A percentile compares a stretch with the other conserved stretches of the same genome.
These are phyloP conservation scores for Davidsoniella virescens DNA, from an alignment of 2,329 filamentous ascomycete genomes.

Conservation along the genomic window DNA sequence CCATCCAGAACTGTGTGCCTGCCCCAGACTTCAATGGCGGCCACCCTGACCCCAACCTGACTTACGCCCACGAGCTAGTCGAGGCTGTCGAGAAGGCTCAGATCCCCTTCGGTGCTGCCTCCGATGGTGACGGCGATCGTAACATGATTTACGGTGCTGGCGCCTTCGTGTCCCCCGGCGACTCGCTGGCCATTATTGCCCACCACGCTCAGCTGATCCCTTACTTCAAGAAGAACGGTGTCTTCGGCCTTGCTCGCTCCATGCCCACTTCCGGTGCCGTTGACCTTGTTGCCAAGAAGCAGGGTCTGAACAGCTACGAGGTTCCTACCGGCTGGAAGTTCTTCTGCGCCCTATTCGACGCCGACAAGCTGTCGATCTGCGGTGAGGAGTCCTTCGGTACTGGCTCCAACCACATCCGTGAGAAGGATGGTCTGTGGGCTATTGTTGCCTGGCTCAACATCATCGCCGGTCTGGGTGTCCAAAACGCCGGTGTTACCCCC, in stretches of 20 bases:
- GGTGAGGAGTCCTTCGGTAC: slow-evolving; percentile 98
- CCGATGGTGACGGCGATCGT: slow-evolving; percentile 91
- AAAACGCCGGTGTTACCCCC: slow-evolving; percentile 62
- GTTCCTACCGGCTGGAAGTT: slow-evolving; percentile 99
- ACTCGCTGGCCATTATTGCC: slow-evolving; percentile 94
- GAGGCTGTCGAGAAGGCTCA: slow-evolving; percentile 80
- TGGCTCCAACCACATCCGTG: slow-evolving; percentile 94
- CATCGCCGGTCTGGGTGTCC: slow-evolving; percentile 79
- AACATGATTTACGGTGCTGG: slow-evolving; percentile 99
- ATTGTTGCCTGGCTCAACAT: slow-evolving; percentile 98
- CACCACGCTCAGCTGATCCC: slow-evolving; percentile 93
- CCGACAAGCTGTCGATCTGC: slow-evolving; percentile 92
- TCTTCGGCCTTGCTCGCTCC: slow-evolving; percentile 85
- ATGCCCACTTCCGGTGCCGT: slow-evolving; percentile 97
- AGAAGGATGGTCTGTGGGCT: slow-evolving; percentile 98
- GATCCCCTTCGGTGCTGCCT: slow-evolving; percentile 91
- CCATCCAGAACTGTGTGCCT: slow-evolving; percentile 80
- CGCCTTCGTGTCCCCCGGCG: slow-evolving; percentile 88
- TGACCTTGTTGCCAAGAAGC: slow-evolving; percentile 88
- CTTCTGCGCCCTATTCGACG: slow-evolving; percentile 91
- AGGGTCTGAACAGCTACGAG: slow-evolving; percentile 83
- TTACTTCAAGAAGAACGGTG: slow-evolving; percentile 95
- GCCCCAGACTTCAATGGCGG: slow-evolving; percentile 92
- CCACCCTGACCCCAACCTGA: slow-evolving; percentile 94
- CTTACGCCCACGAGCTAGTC: slow-evolving; percentile 88